A percentile compares a stretch with the other conserved stretches of the same genome.
phyloP scores from a whole-genome alignment of 2,329 filamentous ascomycete species.

The Thielaviopsis populi region DNA sequence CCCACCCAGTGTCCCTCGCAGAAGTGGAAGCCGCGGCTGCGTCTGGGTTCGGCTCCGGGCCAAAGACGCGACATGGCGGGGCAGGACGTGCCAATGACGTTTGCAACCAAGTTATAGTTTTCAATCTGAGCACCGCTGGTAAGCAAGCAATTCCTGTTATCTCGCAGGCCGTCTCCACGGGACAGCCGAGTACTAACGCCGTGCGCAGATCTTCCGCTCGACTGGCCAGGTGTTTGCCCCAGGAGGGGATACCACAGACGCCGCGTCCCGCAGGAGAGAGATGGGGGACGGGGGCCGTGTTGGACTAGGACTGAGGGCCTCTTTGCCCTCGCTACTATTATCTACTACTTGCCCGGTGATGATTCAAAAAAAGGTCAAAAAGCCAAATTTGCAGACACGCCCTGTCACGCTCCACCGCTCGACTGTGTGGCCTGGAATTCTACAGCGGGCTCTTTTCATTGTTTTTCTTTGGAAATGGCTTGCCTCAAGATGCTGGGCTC shows the following conservation, averaged over 20 bases:
- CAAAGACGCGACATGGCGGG: not conserved
- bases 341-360: slow-evolving; percentile 30
- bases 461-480: not conserved
- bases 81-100: slow-evolving; percentile 20
- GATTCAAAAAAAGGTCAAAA: slow-evolving; percentile 35
- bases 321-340: slow-evolving; percentile 1
- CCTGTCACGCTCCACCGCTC: not conserved
- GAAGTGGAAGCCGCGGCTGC: slow-evolving; percentile 8
- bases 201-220: not conserved
- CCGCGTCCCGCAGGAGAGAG: not conserved
- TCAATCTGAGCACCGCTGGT: slow-evolving; percentile 36
- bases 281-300: not conserved
- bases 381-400: slow-evolving; percentile 41
- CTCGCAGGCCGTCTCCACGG: too few species aligned
- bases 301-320: not conserved
- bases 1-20: not conserved
- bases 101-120: slow-evolving; percentile 31
- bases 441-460: not conserved
- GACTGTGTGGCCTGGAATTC: not conserved
- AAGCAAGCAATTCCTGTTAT: not conserved
- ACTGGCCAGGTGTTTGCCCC: not conserved
- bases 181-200: not conserved
- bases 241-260: slow-evolving; percentile 4
- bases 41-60: not conserved
- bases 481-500: not conserved